phyloP scores from a whole-genome alignment of 2,329 filamentous ascomycete species.

The Seiridium unicorne region DNA sequence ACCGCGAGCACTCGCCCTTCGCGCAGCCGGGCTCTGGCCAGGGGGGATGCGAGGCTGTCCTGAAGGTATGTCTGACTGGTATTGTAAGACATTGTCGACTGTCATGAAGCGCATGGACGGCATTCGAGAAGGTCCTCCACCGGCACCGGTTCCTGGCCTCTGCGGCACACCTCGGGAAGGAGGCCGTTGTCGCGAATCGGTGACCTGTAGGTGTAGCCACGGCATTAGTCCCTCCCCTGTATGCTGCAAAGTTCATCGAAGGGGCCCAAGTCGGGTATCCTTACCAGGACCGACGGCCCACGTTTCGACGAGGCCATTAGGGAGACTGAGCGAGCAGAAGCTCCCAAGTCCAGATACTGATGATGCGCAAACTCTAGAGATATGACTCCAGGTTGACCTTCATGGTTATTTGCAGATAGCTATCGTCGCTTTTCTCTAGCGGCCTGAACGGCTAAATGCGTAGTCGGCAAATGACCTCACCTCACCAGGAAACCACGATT shows the following conservation, averaged over 20 bases:
- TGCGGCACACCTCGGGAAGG: constrained; percentile 6
- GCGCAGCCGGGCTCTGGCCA: constrained; percentile 43
- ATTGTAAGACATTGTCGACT: constrained; percentile 93
- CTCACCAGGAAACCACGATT: neutral
- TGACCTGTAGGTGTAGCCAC: constrained; percentile 5
- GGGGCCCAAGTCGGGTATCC: neutral
- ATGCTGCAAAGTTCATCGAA: neutral
- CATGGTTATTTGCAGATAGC: neutral
- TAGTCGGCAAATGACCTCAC: constrained; percentile 4
- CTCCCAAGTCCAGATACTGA: neutral
- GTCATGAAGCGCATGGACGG: constrained; percentile 71
- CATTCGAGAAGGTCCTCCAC: constrained; percentile 5
- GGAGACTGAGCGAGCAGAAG: neutral
- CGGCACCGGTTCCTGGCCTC: constrained; percentile 8
- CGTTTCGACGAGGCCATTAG: constrained; percentile 8
- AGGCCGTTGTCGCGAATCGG: constrained; percentile 12
- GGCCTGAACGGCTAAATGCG: constrained; percentile 1
- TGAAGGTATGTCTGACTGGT: constrained; percentile 92
- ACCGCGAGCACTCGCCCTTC: constrained; percentile 40
- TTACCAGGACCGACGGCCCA: constrained; percentile 13
- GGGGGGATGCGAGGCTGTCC: constrained; percentile 80
- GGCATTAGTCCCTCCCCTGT: neutral
- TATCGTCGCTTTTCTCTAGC: neutral
- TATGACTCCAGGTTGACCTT: neutral
- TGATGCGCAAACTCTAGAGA: neutral